phyloP scores from a whole-genome alignment of 78 protist species.

The Dictyostelium capitatum region DNA sequence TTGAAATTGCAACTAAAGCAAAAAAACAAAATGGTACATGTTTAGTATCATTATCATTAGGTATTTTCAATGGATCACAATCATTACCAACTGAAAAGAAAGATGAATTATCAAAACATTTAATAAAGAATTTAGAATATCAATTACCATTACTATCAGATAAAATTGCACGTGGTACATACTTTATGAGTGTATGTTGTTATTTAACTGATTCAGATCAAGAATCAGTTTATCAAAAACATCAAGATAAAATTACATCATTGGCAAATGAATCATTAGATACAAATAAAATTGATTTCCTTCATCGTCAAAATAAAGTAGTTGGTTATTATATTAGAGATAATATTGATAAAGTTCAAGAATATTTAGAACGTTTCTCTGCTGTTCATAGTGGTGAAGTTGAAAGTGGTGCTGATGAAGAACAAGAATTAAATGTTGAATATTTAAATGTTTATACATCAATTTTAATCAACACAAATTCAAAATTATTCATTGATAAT shows the following conservation, averaged over 20 bases:
- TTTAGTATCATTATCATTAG: neutral
- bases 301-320: constrained; percentile 12
- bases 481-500: neutral
- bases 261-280: neutral
- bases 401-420: constrained; percentile 12
- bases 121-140: neutral
- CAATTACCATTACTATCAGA: neutral
- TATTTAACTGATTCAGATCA: constrained; percentile 8
- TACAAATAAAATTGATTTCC: neutral
- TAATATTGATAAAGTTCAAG: neutral
- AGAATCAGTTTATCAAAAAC: neutral
- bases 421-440: neutral
- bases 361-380: neutral
- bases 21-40: neutral
- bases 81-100: neutral
- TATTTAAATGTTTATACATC: neutral
- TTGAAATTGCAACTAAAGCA: neutral
- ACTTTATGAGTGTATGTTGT: constrained; percentile 5
- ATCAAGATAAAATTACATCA: neutral
- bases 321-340: neutral
- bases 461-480: neutral
- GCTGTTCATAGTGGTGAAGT: neutral
- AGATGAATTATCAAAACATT: neutral
- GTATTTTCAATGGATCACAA: constrained; percentile 13
- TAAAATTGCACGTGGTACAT: neutral